Percentiles rank a stretch among this genome's conserved stretches.
These are phyloP conservation scores for Rhodamnia argentea DNA, from an alignment of 345 rosid genomes.

Conservation along the genomic window DNA sequence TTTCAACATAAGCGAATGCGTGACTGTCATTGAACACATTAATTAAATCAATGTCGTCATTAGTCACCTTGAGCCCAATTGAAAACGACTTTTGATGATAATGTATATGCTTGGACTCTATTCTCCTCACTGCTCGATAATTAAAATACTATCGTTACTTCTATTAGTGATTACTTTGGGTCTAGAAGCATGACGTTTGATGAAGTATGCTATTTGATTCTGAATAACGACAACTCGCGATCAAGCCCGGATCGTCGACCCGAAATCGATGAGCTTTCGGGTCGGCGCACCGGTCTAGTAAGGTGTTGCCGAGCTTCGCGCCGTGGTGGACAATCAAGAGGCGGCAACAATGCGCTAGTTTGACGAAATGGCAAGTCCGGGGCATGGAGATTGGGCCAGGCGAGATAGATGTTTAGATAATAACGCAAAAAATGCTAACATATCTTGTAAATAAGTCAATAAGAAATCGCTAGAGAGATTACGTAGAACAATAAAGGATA, in stretches of 20 bases:
- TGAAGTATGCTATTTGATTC: neutral
- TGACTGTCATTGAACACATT: neutral
- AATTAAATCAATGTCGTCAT: neutral
- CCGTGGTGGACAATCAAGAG: too few species aligned
- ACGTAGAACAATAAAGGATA: too few species aligned
- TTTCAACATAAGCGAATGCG: neutral
- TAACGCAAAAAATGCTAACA: too few species aligned
- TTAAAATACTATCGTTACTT: neutral
- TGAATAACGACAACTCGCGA: neutral
- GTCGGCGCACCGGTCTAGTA: conserved; percentile 55
- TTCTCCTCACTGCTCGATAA: neutral
- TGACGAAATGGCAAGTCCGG: too few species aligned
- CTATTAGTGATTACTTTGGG: neutral
- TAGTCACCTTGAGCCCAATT: neutral
- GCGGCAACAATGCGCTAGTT: too few species aligned
- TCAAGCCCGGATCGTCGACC: conserved; percentile 50
- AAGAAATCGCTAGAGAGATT: too few species aligned
- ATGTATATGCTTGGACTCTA: neutral
- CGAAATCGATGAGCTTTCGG: conserved; percentile 66
- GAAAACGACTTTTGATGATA: neutral
- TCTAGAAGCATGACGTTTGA: neutral
- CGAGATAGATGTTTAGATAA: too few species aligned
- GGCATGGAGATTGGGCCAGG: too few species aligned
- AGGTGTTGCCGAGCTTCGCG: conserved; percentile 52
- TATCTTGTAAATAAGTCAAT: too few species aligned